A percentile compares a stretch with the other conserved stretches of the same genome.
Conservation (phyloP, 169 alveolate genomes). For the Plasmodium gonderi region DNA sequence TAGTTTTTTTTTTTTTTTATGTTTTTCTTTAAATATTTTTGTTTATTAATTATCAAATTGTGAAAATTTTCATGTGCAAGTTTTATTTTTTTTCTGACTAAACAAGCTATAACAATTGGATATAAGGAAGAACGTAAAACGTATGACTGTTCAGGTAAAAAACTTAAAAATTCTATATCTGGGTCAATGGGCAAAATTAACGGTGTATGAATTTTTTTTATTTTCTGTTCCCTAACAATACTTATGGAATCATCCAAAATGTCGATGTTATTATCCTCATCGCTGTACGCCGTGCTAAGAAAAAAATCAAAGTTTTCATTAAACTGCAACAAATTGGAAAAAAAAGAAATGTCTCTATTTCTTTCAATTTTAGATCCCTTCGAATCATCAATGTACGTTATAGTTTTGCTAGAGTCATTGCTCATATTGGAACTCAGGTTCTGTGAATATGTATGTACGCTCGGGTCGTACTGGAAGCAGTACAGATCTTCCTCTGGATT, state of each 20-base stretch:
- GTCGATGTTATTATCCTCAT: constrained; percentile 51
- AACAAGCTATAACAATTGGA: constrained; percentile 69
- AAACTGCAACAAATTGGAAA: constrained; percentile 51
- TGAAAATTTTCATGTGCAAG: constrained; percentile 17
- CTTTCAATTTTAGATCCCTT: constrained; percentile 19
- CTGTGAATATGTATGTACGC: neutral
- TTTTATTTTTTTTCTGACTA: constrained; percentile 66
- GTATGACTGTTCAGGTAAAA: constrained; percentile 72
- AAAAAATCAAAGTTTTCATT: constrained; percentile 64
- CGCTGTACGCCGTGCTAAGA: constrained; percentile 39
- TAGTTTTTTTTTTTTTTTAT: constrained; percentile 24
- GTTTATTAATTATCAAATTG: constrained; percentile 58
- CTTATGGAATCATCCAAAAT: constrained; percentile 72
- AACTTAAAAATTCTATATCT: constrained; percentile 35
- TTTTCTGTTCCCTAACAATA: constrained; percentile 52
- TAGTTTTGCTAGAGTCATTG: neutral
- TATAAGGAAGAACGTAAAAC: constrained; percentile 63
- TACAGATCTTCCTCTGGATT: constrained; percentile 12
- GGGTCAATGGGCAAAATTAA: constrained; percentile 68
- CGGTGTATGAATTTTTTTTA: constrained; percentile 38
- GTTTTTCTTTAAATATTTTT: constrained; percentile 34
- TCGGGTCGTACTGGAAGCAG: constrained; percentile 23
- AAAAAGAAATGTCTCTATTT: constrained; percentile 51
- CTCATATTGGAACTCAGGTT: neutral
- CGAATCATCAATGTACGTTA: constrained; percentile 63